phyloP scores from a whole-genome alignment of 139 green algal genomes.

The Chlamydomonas asymmetrica region DNA sequence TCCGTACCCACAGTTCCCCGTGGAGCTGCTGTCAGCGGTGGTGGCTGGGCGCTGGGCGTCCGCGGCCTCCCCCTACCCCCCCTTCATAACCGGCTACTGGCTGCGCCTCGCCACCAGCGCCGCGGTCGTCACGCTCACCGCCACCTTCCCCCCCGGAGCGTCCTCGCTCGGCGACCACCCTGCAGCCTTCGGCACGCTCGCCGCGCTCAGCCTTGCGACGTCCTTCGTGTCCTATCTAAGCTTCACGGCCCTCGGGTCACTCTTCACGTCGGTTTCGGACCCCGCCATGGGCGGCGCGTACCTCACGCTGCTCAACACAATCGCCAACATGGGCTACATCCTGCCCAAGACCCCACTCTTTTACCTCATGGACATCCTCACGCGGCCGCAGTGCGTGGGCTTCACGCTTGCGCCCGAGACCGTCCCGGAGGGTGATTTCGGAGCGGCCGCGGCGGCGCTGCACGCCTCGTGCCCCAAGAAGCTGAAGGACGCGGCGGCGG shows the following conservation, averaged over 20 bases:
- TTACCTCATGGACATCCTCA: constrained; percentile 60
- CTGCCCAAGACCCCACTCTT: constrained; percentile 79
- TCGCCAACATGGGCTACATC: constrained; percentile 89
- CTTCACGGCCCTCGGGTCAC: constrained; percentile 86
- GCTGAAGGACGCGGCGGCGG: constrained; percentile 22
- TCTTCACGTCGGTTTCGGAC: constrained; percentile 79
- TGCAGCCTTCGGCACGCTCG: constrained; percentile 54
- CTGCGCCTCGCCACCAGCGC: constrained; percentile 55
- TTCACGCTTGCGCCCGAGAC: neutral
- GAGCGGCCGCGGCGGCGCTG: neutral
- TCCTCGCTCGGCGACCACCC: constrained; percentile 25
- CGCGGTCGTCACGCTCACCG: constrained; percentile 28
- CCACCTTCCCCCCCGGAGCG: constrained; percentile 34
- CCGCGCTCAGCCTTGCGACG: constrained; percentile 61
- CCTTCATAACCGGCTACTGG: constrained; percentile 73
- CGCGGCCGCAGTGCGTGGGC: constrained; percentile 27
- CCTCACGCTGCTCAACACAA: constrained; percentile 94
- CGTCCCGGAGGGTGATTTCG: neutral
- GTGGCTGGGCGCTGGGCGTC: constrained; percentile 73
- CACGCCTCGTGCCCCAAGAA: constrained; percentile 29
- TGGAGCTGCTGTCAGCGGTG: constrained; percentile 81
- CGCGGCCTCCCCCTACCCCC: constrained; percentile 57
- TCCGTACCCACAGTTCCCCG: constrained; percentile 60
- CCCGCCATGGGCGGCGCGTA: constrained; percentile 86
- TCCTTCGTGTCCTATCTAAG: constrained; percentile 82